These are phyloP conservation scores for Xanthoparmelia taractica DNA, from an alignment of 495 filamentous ascomycete genomes.

Conservation along the genomic window DNA sequence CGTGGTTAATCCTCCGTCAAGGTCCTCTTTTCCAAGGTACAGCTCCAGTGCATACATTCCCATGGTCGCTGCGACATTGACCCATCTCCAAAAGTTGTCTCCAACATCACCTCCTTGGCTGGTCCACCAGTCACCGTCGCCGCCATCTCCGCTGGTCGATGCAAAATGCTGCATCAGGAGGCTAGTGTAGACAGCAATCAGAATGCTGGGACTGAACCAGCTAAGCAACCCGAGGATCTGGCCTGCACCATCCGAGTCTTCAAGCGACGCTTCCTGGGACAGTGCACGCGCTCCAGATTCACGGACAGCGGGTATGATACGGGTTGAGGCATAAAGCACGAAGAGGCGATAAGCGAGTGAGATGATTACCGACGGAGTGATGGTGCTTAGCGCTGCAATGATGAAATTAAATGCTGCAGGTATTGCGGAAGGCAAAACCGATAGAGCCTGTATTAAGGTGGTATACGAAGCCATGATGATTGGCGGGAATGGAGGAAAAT, in stretches of 20 bases:
- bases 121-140: constrained; percentile 76
- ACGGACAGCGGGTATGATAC: constrained; percentile 88
- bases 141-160: constrained; percentile 53
- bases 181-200: constrained; percentile 95
- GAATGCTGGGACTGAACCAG: constrained; percentile 86
- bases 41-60: constrained; percentile 81
- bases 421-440: constrained; percentile 71
- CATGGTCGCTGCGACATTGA: constrained; percentile 84
- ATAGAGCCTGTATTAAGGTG: constrained; percentile 76
- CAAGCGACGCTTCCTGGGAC: constrained; percentile 71
- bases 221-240: constrained; percentile 71
- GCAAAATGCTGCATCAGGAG: constrained; percentile 92
- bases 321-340: constrained; percentile 90
- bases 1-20: constrained; percentile 57
- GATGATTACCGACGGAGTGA: constrained; percentile 91
- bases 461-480: constrained; percentile 99
- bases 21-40: constrained; percentile 69
- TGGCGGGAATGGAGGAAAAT: constrained; percentile 89
- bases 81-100: constrained; percentile 85
- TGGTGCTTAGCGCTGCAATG: constrained; percentile 79
- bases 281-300: constrained; percentile 76
- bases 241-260: constrained; percentile 76
- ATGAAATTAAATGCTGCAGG: constrained; percentile 81
- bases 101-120: constrained; percentile 68
- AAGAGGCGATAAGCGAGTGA: constrained; percentile 86